Conservation (phyloP, 345 rosid genomes). For the Citrus sinensis region DVS_A1.0 CM039165.1:35303501-35304000, state of each 20-base stretch:
- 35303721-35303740: constrained; percentile 96
- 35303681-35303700: constrained; percentile 88
- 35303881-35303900: neutral
- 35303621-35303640: constrained; percentile 9
- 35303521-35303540: constrained; percentile 44
- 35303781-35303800: neutral
- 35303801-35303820: neutral
- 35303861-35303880: neutral
- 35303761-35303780: constrained; percentile 64
- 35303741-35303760: constrained; percentile 83
- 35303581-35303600: neutral
- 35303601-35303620: neutral
- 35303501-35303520: constrained; percentile 99
- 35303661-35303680: constrained; percentile 95
- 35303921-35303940: constrained; percentile 57
- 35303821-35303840: neutral
- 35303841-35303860: neutral
- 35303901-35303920: neutral
- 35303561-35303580: neutral
- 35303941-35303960: constrained; percentile 89
- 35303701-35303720: constrained; percentile 97
- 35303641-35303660: constrained; percentile 84
- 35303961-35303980: constrained; percentile 96
- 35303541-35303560: neutral
- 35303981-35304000: constrained; percentile 93